These are phyloP conservation scores for Capsicum rhomboideum DNA, from an alignment of 257 asterid species.

Conservation along the genomic window DNA sequence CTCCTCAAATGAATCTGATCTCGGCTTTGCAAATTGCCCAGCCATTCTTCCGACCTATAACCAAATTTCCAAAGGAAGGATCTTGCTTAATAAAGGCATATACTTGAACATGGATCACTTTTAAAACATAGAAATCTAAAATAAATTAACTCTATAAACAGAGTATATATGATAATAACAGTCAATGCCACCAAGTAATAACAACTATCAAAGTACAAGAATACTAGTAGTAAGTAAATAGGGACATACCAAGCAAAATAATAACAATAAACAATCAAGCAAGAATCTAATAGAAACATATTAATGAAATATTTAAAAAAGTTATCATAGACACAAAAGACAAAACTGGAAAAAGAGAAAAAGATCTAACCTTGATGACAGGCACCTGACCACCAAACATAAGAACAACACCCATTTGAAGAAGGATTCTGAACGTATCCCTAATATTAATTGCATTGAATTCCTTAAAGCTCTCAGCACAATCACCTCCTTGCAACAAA, in stretches of 20 bases:
- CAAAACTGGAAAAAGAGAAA: neutral
- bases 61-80: neutral
- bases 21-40: constrained; percentile 85
- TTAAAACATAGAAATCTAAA: neutral
- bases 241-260: neutral
- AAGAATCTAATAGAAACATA: neutral
- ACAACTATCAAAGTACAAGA: neutral
- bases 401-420: constrained; percentile 81
- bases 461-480: constrained; percentile 88
- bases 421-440: constrained; percentile 67
- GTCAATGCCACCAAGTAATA: too few species aligned
- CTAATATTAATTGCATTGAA: constrained; percentile 65
- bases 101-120: neutral
- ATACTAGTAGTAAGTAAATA: neutral
- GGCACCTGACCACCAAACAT: constrained; percentile 83
- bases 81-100: neutral
- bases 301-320: neutral
- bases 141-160: neutral
- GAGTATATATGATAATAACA: neutral
- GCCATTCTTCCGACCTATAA: constrained; percentile 90
- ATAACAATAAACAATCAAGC: neutral
- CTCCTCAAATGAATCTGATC: constrained; percentile 66
- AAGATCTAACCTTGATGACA: constrained; percentile 44
- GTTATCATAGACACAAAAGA: neutral
- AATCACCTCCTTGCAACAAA: constrained; percentile 76